phyloP scores from a whole-genome alignment of 1,284 basidiomycete genomes.

The Austroboletus novae-zelandiae region DNA sequence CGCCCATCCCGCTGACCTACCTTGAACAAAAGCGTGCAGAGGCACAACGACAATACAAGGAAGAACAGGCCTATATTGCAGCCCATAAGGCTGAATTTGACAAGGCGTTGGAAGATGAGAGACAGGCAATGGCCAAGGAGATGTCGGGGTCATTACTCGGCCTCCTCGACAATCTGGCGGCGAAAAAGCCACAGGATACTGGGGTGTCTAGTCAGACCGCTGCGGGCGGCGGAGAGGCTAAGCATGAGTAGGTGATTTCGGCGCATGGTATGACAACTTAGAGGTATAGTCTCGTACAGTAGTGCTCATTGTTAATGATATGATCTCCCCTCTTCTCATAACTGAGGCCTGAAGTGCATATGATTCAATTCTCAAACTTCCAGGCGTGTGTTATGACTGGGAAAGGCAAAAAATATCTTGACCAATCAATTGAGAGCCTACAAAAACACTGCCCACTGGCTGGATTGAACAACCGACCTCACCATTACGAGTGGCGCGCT shows the following conservation, averaged over 20 bases:
- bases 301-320: not conserved
- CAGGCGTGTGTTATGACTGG: too few relatives aligned
- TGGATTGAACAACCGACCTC: conserved; percentile 49
- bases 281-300: conserved; percentile 13
- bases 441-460: conserved; percentile 29
- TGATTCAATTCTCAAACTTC: not conserved
- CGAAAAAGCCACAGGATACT: conserved; percentile 38
- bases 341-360: not conserved
- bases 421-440: too few relatives aligned
- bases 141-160: conserved; percentile 49
- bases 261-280: conserved; percentile 1
- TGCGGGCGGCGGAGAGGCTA: conserved; percentile 12
- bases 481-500: conserved; percentile 52
- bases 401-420: not conserved
- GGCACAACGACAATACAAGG: conserved; percentile 80
- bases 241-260: conserved; percentile 1
- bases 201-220: conserved; percentile 1
- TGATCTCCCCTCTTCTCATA: conserved; percentile 16
- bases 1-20: conserved; percentile 72
- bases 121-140: conserved; percentile 69
- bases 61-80: conserved; percentile 86
- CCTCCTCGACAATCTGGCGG: conserved; percentile 36
- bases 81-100: conserved; percentile 84
- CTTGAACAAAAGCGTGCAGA: conserved; percentile 89
- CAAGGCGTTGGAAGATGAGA: conserved; percentile 77